Conservation (phyloP, 352 stramenopile species). For the Globisporangium viniferum region DNA sequence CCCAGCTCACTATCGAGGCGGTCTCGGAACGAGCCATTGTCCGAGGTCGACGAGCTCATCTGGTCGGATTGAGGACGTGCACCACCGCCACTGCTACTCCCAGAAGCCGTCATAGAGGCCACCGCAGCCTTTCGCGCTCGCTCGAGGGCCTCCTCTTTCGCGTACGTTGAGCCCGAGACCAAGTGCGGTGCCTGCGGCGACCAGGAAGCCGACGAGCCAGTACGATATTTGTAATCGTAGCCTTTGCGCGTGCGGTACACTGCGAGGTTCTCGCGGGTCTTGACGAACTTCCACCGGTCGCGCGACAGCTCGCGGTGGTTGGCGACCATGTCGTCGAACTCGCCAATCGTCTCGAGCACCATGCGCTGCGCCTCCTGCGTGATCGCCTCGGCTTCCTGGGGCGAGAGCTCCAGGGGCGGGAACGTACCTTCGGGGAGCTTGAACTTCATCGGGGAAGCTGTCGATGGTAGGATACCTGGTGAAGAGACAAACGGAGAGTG, state of each 20-base stretch:
- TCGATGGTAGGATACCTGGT: too few species aligned
- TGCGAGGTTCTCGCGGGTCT: slow-evolving; percentile 32
- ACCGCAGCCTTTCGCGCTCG: neutral
- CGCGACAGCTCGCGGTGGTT: slow-evolving; percentile 30
- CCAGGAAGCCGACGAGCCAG: neutral
- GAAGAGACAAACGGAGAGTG: too few species aligned
- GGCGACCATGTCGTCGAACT: slow-evolving; percentile 29
- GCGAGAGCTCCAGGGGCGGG: slow-evolving; percentile 21
- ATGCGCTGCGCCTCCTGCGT: slow-evolving; percentile 27
- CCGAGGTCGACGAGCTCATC: neutral
- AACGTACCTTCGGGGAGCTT: slow-evolving; percentile 16
- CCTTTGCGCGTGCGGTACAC: slow-evolving; percentile 20
- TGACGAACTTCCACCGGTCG: slow-evolving; percentile 40
- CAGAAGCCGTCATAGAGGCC: neutral
- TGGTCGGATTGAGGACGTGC: neutral
- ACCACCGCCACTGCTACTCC: too few species aligned
- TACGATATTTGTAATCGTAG: neutral
- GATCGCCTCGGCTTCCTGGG: slow-evolving; percentile 22
- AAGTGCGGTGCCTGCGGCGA: neutral
- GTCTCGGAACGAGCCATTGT: neutral
- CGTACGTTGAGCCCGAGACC: neutral
- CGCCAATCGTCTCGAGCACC: slow-evolving; percentile 33
- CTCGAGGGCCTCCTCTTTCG: neutral
- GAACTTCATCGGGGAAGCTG: slow-evolving; percentile 25
- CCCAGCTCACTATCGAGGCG: neutral